Percentiles rank a stretch among this genome's conserved stretches.
Evolutionary conservation across 495 filamentous ascomycete species (phyloP).

Genomic region (Tuber indicum): DNA sequence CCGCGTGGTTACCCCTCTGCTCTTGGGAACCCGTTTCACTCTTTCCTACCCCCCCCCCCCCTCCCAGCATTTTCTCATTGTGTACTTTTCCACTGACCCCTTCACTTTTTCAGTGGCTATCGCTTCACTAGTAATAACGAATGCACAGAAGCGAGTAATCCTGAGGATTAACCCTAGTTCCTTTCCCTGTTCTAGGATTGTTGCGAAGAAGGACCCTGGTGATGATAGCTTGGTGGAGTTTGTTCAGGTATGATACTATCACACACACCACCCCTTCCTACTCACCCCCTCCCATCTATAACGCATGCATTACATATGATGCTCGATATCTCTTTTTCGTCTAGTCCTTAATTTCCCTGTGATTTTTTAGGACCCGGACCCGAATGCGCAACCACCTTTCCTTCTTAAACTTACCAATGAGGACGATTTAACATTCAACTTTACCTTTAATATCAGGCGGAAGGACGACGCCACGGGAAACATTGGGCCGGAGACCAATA

Average conservation of each 20-base stretch:
- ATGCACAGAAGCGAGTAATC: slow-evolving; percentile 64
- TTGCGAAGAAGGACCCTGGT: slow-evolving; percentile 63
- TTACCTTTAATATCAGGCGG: slow-evolving; percentile 82
- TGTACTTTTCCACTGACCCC: slow-evolving; percentile 7
- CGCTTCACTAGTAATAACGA: slow-evolving; percentile 70
- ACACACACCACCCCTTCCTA: slow-evolving; percentile 8
- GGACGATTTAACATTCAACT: slow-evolving; percentile 84
- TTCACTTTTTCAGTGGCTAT: slow-evolving; percentile 62
- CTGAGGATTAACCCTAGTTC: slow-evolving; percentile 78
- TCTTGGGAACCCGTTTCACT: slow-evolving; percentile 33
- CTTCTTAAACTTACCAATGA: slow-evolving; percentile 82
- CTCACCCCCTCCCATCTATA: slow-evolving; percentile 3
- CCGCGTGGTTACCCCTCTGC: slow-evolving; percentile 11
- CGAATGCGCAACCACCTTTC: slow-evolving; percentile 59
- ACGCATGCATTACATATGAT: slow-evolving; percentile 3
- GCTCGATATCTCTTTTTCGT: slow-evolving; percentile 6
- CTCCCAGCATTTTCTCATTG: slow-evolving; percentile 10
- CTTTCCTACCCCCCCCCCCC: slow-evolving; percentile 27
- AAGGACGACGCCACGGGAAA: slow-evolving; percentile 51
- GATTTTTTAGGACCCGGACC: slow-evolving; percentile 67
- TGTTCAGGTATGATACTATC: slow-evolving; percentile 73
- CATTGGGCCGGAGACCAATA: slow-evolving; percentile 58
- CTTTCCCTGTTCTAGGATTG: slow-evolving; percentile 76
- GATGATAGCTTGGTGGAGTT: slow-evolving; percentile 79
- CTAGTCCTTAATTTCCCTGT: background rate